These are phyloP conservation scores for Metarhizium humberi DNA, from an alignment of 2,329 filamentous ascomycete genomes.

Conservation along the genomic window DNA sequence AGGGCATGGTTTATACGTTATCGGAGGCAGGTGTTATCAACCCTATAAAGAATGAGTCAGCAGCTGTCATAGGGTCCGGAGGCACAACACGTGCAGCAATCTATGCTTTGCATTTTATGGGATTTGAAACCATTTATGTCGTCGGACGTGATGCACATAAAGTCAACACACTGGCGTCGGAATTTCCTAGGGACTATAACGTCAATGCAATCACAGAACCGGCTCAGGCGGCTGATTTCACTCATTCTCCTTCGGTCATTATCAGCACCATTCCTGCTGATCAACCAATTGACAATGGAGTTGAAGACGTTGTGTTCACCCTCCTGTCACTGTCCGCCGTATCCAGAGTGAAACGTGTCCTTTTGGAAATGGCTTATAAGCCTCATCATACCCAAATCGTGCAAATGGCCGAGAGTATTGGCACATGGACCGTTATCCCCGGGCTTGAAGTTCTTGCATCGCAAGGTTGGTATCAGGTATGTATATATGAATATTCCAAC, in stretches of 20 bases:
- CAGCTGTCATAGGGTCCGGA: slow-evolving; percentile 80
- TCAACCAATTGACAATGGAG: slow-evolving; percentile 63
- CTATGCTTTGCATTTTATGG: slow-evolving; percentile 76
- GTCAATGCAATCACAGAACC: slow-evolving; percentile 51
- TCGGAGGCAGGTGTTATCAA: slow-evolving; percentile 53
- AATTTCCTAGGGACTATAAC: slow-evolving; percentile 67
- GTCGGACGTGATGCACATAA: slow-evolving; percentile 68
- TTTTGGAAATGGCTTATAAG: slow-evolving; percentile 96
- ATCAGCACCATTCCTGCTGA: slow-evolving; percentile 90
- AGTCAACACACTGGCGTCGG: slow-evolving; percentile 54
- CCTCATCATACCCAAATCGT: slow-evolving; percentile 77
- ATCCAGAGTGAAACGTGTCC: slow-evolving; percentile 39
- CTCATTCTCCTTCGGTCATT: slow-evolving; percentile 54
- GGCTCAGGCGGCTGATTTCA: slow-evolving; percentile 34
- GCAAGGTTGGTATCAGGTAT: slow-evolving; percentile 81
- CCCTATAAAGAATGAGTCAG: slow-evolving; percentile 34
- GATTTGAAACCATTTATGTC: slow-evolving; percentile 78
- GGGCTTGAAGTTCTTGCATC: slow-evolving; percentile 83
- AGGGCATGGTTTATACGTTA: slow-evolving; percentile 78
- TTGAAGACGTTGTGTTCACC: slow-evolving; percentile 54
- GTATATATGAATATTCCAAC: slow-evolving; percentile 15
- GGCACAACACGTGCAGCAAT: slow-evolving; percentile 89
- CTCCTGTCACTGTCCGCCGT: slow-evolving; percentile 32
- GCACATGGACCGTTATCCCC: slow-evolving; percentile 72
- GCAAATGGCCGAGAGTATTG: slow-evolving; percentile 63